Conservation (phyloP, 192 early-diverging fungal genomes). For the Coemansia umbellata region DNA sequence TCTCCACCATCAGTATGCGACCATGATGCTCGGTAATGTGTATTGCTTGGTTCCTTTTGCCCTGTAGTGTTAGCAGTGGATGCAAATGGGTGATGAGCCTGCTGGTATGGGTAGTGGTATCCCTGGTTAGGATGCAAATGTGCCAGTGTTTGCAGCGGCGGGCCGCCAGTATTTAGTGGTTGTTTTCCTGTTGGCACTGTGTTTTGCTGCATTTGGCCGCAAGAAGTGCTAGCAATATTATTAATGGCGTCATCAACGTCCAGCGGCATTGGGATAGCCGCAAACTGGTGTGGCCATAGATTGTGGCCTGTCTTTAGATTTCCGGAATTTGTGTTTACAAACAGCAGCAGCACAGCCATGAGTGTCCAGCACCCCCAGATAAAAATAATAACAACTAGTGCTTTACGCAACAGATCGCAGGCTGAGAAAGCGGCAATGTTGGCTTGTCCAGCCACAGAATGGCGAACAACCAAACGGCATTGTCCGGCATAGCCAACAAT, state of each 20-base stretch:
- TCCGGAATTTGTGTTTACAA: constrained; percentile 24
- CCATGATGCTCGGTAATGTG: constrained; percentile 36
- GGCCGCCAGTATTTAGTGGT: neutral
- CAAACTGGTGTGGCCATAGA: neutral
- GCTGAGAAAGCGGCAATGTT: constrained; percentile 1
- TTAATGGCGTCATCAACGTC: neutral
- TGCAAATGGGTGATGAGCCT: neutral
- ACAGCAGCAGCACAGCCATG: constrained; percentile 20
- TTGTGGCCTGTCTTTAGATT: neutral
- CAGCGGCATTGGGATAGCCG: neutral
- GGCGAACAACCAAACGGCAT: constrained; percentile 12
- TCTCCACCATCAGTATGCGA: constrained; percentile 33
- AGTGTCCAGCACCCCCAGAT: constrained; percentile 33
- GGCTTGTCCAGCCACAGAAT: neutral
- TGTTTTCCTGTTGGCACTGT: neutral
- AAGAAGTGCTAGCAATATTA: neutral
- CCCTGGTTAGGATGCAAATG: neutral
- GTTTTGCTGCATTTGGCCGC: neutral
- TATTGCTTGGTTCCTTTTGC: constrained; percentile 8
- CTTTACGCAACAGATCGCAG: constrained; percentile 35
- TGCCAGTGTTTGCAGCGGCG: neutral
- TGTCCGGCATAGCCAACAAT: constrained; percentile 22
- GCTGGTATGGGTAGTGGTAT: constrained; percentile 1
- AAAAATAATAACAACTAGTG: constrained; percentile 9
- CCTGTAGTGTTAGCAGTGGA: neutral